A percentile compares a stretch with the other conserved stretches of the same genome.
Conservation (phyloP, 768 basidiomycete species). For the Calocybe indica region DNA sequence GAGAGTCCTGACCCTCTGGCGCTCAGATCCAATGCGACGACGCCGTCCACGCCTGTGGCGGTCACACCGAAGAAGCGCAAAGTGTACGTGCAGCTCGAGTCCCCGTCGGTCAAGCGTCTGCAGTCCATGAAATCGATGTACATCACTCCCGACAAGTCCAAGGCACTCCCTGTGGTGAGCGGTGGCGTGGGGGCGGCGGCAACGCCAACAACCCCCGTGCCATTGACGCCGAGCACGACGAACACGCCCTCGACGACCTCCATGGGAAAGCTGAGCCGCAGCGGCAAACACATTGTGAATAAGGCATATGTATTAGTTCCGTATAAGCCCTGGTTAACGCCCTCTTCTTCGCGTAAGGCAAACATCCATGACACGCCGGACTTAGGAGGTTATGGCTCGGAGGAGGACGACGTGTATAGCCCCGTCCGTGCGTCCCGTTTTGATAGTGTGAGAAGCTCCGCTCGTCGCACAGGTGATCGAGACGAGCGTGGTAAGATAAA, state of each 20-base stretch:
- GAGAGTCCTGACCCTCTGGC: conserved; percentile 57
- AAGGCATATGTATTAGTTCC: conserved; percentile 43
- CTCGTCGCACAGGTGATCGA: conserved; percentile 62
- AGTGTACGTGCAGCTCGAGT: conserved; percentile 47
- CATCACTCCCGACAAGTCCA: conserved; percentile 17
- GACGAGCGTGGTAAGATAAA: conserved; percentile 60
- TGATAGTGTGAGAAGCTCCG: conserved; percentile 41
- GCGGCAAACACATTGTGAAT: conserved; percentile 28
- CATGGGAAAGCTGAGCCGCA: conserved; percentile 14
- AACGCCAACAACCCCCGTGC: conserved; percentile 20
- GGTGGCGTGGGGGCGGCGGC: neutral
- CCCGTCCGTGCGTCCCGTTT: conserved; percentile 18
- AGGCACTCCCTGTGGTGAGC: conserved; percentile 13
- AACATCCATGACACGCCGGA: conserved; percentile 29
- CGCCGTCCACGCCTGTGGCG: conserved; percentile 14
- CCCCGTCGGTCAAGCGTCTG: conserved; percentile 60
- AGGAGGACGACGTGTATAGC: conserved; percentile 32
- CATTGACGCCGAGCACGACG: conserved; percentile 14
- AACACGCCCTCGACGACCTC: conserved; percentile 7
- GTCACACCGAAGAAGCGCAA: conserved; percentile 73
- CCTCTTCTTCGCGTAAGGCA: conserved; percentile 8
- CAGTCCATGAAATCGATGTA: conserved; percentile 22
- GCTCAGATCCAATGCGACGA: conserved; percentile 14
- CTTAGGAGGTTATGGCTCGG: conserved; percentile 55
- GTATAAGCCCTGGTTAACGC: conserved; percentile 37